Evolutionary conservation across 2,329 filamentous ascomycete genomes (phyloP), one percentile per base, ranked within the genome.

Genomic region (Fusarium tupiense): DNA sequence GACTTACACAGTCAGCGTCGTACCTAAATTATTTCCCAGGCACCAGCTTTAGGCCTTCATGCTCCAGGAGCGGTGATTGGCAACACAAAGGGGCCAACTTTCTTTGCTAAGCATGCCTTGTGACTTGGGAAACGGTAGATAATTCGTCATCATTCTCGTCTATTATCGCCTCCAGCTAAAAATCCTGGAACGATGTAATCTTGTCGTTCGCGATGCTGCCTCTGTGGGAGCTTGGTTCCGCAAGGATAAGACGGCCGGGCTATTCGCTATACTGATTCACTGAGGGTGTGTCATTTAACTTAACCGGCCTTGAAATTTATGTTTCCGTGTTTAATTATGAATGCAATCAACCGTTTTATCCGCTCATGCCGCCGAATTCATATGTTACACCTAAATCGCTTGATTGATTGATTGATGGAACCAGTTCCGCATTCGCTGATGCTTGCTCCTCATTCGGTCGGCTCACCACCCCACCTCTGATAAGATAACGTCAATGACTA

Each of bases 1-100:
- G 63, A 71, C 63, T 72, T 74, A 71, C 71, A 74, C 59, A 74
- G 72, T 74, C 62, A 74, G 71, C 72, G 44, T 72, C 50, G 64
- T 53, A 67, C 71, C 50, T 60, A 50, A 50, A 33, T 59, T 59
- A 57, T 71, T 57, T 47, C 52, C 64, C 60, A 75, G 72, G 68
- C 72, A 74, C 57, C 71, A 69, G 68, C 60, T 58, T 71, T 57
- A 74, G 67, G 71, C 64, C 40, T 65, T 61, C 41, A 53, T 60
- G 41, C 67, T 64, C 57, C 60, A 24, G 47, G 61, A 49, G 54
- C n/a, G 22, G 57, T 60, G 71, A 64, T 64, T 72, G 67, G 71
- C 71, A 72, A 69, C 67, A 74, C 71, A 72, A 53, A 54, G 44
- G n/a, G 65, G 29, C 43, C 67, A 65, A 40, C 44, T 47, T 74